A percentile compares a stretch with the other conserved stretches of the same genome.
phyloP scores from a whole-genome alignment of 306 rosid genomes.

The Quercus glauca region DNA sequence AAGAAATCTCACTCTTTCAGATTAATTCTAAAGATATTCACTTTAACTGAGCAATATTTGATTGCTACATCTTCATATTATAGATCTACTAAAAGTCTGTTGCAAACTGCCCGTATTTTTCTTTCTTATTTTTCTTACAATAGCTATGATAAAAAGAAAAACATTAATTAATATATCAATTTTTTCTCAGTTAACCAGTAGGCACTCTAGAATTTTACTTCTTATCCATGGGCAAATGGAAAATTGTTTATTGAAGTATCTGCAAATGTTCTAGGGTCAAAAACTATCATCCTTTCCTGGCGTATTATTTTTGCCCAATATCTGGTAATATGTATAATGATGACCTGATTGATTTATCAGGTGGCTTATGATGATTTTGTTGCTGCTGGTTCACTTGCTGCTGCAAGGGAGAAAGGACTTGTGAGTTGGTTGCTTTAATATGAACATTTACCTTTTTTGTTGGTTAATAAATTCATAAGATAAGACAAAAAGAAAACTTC shows the following conservation, averaged over 20 bases:
- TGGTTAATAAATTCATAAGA: background rate
- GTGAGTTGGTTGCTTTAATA: constrained; percentile 53
- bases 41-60: background rate
- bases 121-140: background rate
- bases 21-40: background rate
- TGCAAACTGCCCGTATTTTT: background rate
- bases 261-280: background rate
- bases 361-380: constrained; percentile 83
- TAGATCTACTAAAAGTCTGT: background rate
- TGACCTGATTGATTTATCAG: constrained; percentile 36
- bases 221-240: background rate
- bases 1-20: background rate
- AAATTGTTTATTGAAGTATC: background rate
- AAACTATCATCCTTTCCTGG: background rate
- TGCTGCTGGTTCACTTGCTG: constrained; percentile 83
- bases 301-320: background rate
- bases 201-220: constrained; percentile 1
- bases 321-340: background rate
- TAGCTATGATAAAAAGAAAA: constrained; percentile 6
- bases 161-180: background rate
- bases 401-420: constrained; percentile 90
- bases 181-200: background rate
- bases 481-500: background rate
- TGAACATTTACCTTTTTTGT: background rate
- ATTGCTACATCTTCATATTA: background rate